Evolutionary conservation across 768 basidiomycete species (phyloP).

Genomic region (Cyclocybe cylindracea): DNA sequence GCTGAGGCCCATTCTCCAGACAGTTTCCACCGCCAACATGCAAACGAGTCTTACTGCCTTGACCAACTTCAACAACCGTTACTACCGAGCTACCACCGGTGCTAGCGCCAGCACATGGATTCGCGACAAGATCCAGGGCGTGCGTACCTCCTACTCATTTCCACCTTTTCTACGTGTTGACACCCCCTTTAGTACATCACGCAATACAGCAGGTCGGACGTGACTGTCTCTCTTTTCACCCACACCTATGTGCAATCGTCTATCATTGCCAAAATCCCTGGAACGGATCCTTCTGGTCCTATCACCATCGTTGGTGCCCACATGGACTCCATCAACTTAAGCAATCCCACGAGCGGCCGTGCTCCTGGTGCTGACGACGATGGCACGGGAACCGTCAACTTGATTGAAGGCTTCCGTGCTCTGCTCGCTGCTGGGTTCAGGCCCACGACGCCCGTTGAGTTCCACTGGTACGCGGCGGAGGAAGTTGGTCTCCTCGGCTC

Average conservation of each 20-base stretch:
- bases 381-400: constrained; percentile 45
- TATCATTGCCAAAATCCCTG: constrained; percentile 37
- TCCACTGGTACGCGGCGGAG: constrained; percentile 50
- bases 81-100: constrained; percentile 40
- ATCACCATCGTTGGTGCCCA: constrained; percentile 41
- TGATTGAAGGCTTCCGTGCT: constrained; percentile 42
- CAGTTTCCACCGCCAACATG: constrained; percentile 33
- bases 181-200: constrained; percentile 21
- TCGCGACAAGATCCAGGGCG: constrained; percentile 28
- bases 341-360: constrained; percentile 36
- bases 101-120: constrained; percentile 40
- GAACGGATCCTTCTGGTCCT: constrained; percentile 27
- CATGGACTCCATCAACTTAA: constrained; percentile 43
- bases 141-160: constrained; percentile 15
- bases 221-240: constrained; percentile 27
- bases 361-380: constrained; percentile 55
- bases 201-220: constrained; percentile 24
- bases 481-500: constrained; percentile 50
- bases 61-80: constrained; percentile 43
- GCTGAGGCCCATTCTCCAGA: constrained; percentile 26
- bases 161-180: background rate
- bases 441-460: constrained; percentile 43
- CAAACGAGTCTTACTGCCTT: constrained; percentile 33
- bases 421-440: constrained; percentile 38
- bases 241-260: constrained; percentile 37